Evolutionary conservation across 345 rosid species (phyloP).

Genomic region (Eucalyptus victrix): DNA sequence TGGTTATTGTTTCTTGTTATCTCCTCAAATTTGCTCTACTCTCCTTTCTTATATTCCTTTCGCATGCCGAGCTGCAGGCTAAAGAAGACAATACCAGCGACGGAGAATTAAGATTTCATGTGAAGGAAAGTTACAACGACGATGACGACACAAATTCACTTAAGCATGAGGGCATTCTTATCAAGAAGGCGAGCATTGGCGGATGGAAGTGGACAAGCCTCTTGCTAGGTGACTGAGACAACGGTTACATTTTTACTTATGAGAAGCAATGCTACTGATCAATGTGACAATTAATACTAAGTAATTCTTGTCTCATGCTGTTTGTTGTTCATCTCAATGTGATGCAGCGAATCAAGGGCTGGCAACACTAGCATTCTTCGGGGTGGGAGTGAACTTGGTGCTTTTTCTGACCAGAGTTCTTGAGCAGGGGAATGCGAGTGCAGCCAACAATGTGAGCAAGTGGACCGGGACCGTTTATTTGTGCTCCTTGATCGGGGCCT

Average conservation of each 20-base stretch:
- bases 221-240: not conserved
- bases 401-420: conserved; percentile 1
- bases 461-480: conserved; percentile 8
- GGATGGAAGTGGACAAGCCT: conserved; percentile 3
- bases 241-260: not conserved
- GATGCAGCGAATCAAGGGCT: conserved; percentile 3
- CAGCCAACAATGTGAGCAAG: conserved; percentile 5
- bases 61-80: not conserved
- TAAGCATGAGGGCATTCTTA: not conserved
- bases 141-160: not conserved
- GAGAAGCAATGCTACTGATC: not conserved
- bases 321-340: not conserved
- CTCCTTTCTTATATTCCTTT: not conserved
- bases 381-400: conserved; percentile 8
- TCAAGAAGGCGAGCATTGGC: not conserved
- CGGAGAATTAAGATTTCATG: not conserved
- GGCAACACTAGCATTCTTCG: conserved; percentile 3
- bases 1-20: not conserved
- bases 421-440: not conserved
- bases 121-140: not conserved
- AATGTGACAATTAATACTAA: not conserved
- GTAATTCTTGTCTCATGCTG: not conserved
- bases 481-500: conserved; percentile 3
- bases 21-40: not conserved
- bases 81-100: not conserved